Base-by-base conservation (phyloP, 2,329 filamentous ascomycete species). In the Diplocarpon rosae region DNA sequence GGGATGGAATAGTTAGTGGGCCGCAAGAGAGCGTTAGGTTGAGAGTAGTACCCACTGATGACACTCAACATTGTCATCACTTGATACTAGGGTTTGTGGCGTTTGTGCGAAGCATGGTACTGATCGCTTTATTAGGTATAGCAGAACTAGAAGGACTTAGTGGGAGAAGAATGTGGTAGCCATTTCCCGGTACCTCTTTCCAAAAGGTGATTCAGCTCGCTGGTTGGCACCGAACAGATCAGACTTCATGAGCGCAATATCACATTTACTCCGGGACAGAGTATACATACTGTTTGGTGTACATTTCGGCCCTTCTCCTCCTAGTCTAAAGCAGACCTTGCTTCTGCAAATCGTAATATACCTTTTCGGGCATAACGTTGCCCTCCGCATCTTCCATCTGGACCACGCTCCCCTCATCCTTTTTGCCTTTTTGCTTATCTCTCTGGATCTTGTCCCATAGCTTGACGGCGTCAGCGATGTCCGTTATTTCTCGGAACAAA, bases 361-460 rank as follows among this genome's bases (percentile, higher is more conserved):
- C 90, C 72, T 95, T 94, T 68, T 95, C 88, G 0, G 93, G 92
- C 92, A 98, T 98, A 46, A 98, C 92, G 59, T 98, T 96, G 37
- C 92, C 92, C 62, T 94, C 85, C 0, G 79, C 85, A 64, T 98
- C 92, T 70, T 98, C 92, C 92, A 98, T 98, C 70, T 98, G 88
- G 39, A 96, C 86, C 9, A 98, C 77, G 48, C 83, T 86, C 32
- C 90, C 87, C 36, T 84, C 83, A 50, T 82, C 79, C 1, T 82
- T 71, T 62, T 80, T 83, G 52, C 79, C 78, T 63, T 78, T 82
- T 71, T 85, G 87, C 65, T 85, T 83, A 54, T 95, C 88, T 46
- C 78, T 72, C 62, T 93, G 83, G 17, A 98, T 83, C 73, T 95
- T 95, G 49, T 90, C 86, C 88, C 90, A 95, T 37, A 98, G 69